Conservation (phyloP, 495 filamentous ascomycete species). For the Podospora sp. region DNA sequence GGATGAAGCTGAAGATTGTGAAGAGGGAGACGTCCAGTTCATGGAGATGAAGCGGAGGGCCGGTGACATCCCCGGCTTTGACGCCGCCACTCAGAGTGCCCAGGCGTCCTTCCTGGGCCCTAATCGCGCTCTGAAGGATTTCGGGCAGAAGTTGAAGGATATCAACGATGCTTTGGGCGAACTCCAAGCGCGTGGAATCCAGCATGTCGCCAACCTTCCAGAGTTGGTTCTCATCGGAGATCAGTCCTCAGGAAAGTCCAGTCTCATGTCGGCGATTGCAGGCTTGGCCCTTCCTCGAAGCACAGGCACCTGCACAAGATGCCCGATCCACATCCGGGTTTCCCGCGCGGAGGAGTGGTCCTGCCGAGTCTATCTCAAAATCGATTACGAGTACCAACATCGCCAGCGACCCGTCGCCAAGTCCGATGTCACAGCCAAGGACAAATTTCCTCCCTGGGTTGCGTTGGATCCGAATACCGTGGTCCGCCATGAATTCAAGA, state of each 20-base stretch:
- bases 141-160: slow-evolving; percentile 48
- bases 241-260: slow-evolving; percentile 79
- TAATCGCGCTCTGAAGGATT: slow-evolving; percentile 41
- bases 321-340: slow-evolving; percentile 77
- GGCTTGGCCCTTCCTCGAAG: slow-evolving; percentile 74
- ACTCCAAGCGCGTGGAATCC: slow-evolving; percentile 50
- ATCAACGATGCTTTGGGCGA: slow-evolving; percentile 52
- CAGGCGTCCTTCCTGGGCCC: slow-evolving; percentile 38
- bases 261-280: slow-evolving; percentile 76
- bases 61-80: not conserved
- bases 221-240: slow-evolving; percentile 81
- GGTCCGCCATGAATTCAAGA: slow-evolving; percentile 46
- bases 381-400: slow-evolving; percentile 55
- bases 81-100: slow-evolving; percentile 13
- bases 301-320: slow-evolving; percentile 72
- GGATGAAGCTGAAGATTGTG: slow-evolving; percentile 14
- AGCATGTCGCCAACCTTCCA: slow-evolving; percentile 63
- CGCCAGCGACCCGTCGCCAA: slow-evolving; percentile 33
- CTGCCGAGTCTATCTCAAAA: slow-evolving; percentile 63
- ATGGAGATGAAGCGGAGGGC: slow-evolving; percentile 25
- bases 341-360: slow-evolving; percentile 60
- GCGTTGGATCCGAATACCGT: slow-evolving; percentile 22
- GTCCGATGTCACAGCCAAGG: slow-evolving; percentile 42
- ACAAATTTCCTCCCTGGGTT: slow-evolving; percentile 53
- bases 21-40: slow-evolving; percentile 22